phyloP scores from a whole-genome alignment of 2,329 filamentous ascomycete genomes.

The Aureobasidium leucospermi region DNA sequence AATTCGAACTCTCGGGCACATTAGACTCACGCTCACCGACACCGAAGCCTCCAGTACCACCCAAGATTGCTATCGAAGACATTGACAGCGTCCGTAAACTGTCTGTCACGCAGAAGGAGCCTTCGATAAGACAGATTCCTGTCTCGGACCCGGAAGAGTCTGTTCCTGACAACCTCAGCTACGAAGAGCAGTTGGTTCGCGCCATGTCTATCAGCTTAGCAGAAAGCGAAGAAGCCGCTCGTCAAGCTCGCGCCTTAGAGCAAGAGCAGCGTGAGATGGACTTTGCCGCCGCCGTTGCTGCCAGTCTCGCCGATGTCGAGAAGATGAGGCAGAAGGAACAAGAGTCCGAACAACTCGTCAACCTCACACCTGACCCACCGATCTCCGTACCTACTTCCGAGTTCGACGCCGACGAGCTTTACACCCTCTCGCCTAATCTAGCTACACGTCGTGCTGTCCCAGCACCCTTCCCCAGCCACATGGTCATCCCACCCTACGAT shows the following conservation, averaged over 20 bases:
- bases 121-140: neutral
- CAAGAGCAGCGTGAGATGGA: slow-evolving; percentile 22
- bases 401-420: slow-evolving; percentile 24
- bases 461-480: neutral
- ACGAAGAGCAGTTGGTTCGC: slow-evolving; percentile 31
- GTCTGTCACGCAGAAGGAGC: neutral
- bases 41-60: slow-evolving; percentile 38
- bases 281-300: slow-evolving; percentile 28
- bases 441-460: slow-evolving; percentile 1
- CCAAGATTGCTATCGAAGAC: slow-evolving; percentile 33
- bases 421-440: slow-evolving; percentile 25
- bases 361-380: slow-evolving; percentile 21
- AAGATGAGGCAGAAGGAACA: slow-evolving; percentile 21
- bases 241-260: slow-evolving; percentile 12
- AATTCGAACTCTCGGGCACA: slow-evolving; percentile 26
- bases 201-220: slow-evolving; percentile 29
- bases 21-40: slow-evolving; percentile 23
- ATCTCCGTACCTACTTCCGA: slow-evolving; percentile 8
- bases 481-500: slow-evolving; percentile 18
- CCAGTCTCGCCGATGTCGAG: slow-evolving; percentile 22
- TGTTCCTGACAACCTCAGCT: slow-evolving; percentile 22
- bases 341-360: slow-evolving; percentile 15
- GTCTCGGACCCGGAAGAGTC: neutral
- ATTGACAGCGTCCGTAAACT: slow-evolving; percentile 8
- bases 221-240: slow-evolving; percentile 22